phyloP scores from a whole-genome alignment of 768 basidiomycete species.

The Roridomyces roridus region DNA sequence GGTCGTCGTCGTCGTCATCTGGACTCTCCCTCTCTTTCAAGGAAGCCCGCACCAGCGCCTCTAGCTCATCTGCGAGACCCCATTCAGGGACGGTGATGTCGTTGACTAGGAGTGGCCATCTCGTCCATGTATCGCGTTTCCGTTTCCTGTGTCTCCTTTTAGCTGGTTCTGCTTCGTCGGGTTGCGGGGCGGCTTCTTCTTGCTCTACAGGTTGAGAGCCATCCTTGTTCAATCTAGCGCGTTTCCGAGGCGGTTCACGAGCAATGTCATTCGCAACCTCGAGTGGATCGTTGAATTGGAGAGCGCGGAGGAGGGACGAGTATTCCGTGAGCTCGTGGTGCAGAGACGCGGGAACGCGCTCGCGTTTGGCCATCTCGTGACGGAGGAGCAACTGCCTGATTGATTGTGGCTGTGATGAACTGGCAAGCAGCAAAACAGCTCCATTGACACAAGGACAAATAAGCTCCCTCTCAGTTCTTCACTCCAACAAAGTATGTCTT shows the following conservation, averaged over 20 bases:
- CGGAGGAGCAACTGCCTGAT: not conserved
- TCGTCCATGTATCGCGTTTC: constrained; percentile 66
- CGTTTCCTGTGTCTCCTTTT: not conserved
- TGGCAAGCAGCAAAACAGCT: not conserved
- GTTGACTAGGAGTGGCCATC: constrained; percentile 71
- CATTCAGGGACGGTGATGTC: constrained; percentile 76
- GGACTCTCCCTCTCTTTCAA: constrained; percentile 34
- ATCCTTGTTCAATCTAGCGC: not conserved
- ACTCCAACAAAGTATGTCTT: constrained; percentile 12
- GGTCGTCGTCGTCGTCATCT: constrained; percentile 37
- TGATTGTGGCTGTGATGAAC: not conserved
- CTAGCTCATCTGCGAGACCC: constrained; percentile 73
- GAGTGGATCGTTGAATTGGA: constrained; percentile 62
- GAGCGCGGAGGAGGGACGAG: constrained; percentile 64
- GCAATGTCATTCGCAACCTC: constrained; percentile 62
- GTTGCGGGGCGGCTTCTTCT: not conserved
- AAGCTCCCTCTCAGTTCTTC: not conserved
- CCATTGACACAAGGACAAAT: not conserved
- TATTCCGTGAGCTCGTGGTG: constrained; percentile 75
- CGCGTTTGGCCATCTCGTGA: constrained; percentile 39
- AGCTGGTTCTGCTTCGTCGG: not conserved
- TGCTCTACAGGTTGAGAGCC: not conserved
- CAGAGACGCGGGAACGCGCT: constrained; percentile 55
- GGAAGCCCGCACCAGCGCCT: constrained; percentile 47
- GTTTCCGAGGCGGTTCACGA: constrained; percentile 31